Percentiles rank a stretch among this genome's conserved stretches.
These are phyloP conservation scores for Neonectria magnoliae DNA, from an alignment of 2,329 filamentous ascomycete genomes.

Conservation along the genomic window DNA sequence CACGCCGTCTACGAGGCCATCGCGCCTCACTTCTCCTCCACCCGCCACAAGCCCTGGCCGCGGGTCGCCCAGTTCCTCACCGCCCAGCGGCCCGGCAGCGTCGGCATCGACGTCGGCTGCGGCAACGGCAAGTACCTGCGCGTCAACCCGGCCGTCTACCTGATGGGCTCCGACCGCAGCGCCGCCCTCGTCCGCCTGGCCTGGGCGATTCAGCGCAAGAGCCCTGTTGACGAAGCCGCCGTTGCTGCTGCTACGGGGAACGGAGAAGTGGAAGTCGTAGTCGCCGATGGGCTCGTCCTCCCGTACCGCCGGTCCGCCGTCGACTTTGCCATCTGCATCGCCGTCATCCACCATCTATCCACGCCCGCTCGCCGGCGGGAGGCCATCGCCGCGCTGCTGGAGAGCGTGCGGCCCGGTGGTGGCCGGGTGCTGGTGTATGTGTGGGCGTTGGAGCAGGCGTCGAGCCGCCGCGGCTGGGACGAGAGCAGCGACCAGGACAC, in stretches of 20 bases:
- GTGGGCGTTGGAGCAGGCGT: conserved; percentile 93
- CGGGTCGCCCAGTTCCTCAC: conserved; percentile 83
- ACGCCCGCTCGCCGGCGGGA: conserved; percentile 77
- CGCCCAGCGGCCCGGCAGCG: conserved; percentile 70
- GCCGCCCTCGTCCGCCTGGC: conserved; percentile 64
- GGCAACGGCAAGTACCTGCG: conserved; percentile 96
- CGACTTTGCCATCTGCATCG: conserved; percentile 94
- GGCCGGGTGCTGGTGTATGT: conserved; percentile 86
- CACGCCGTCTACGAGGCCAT: conserved; percentile 92
- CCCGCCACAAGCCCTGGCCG: conserved; percentile 88
- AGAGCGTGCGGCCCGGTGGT: conserved; percentile 67
- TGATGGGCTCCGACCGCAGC: conserved; percentile 87
- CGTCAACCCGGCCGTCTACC: conserved; percentile 80
- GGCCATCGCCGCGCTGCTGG: conserved; percentile 77
- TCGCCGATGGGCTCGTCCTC: conserved; percentile 85
- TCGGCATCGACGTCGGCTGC: conserved; percentile 93
- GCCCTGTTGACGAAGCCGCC: conserved; percentile 25
- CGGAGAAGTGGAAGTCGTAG: conserved; percentile 70
- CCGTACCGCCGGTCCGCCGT: conserved; percentile 71
- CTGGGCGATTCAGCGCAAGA: conserved; percentile 39
- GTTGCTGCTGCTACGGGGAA: not conserved
- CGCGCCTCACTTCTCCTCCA: conserved; percentile 84
- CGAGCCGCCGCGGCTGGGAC: conserved; percentile 89
- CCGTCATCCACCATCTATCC: conserved; percentile 92
- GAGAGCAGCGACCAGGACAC: conserved; percentile 86